A percentile compares a stretch with the other conserved stretches of the same genome.
phyloP scores from a whole-genome alignment of 2,329 filamentous ascomycete species.

The Phyllosticta paracitricarpa region DNA sequence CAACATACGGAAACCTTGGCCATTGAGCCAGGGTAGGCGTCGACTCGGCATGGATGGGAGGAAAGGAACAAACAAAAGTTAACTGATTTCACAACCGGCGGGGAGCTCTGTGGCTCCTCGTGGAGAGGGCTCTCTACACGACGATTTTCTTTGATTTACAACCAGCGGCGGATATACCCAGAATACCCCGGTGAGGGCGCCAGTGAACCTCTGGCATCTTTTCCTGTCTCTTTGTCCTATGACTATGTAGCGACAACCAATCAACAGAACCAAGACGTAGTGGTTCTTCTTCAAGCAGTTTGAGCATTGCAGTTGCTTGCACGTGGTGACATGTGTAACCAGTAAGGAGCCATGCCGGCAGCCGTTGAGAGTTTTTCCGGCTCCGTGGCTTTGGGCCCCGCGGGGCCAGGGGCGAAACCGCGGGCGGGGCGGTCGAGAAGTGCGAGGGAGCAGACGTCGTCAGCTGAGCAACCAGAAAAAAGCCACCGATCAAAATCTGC shows the following conservation, averaged over 20 bases:
- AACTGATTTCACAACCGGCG: constrained; percentile 22
- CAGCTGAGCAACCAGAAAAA: neutral
- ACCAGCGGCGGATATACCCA: constrained; percentile 29
- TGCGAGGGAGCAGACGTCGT: neutral
- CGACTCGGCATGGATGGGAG: neutral
- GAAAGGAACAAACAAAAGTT: constrained; percentile 5
- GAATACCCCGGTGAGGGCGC: constrained; percentile 23
- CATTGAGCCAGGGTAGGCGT: neutral
- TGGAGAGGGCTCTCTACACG: constrained; percentile 19
- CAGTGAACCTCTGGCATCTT: constrained; percentile 11
- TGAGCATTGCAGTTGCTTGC: neutral
- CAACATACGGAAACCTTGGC: neutral
- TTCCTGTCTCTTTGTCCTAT: neutral
- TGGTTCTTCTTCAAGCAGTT: neutral
- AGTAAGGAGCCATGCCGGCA: neutral
- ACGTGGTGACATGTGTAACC: neutral
- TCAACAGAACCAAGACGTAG: neutral
- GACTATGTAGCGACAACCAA: neutral
- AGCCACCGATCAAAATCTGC: neutral
- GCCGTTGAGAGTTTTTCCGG: neutral
- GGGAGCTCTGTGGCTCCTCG: constrained; percentile 19
- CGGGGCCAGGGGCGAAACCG: neutral
- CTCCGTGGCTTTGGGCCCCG: neutral
- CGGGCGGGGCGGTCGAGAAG: neutral
- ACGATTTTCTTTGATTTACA: constrained; percentile 15